Conservation (phyloP, 106 monocot genomes). For the Dactylorhiza incarnata region DNA sequence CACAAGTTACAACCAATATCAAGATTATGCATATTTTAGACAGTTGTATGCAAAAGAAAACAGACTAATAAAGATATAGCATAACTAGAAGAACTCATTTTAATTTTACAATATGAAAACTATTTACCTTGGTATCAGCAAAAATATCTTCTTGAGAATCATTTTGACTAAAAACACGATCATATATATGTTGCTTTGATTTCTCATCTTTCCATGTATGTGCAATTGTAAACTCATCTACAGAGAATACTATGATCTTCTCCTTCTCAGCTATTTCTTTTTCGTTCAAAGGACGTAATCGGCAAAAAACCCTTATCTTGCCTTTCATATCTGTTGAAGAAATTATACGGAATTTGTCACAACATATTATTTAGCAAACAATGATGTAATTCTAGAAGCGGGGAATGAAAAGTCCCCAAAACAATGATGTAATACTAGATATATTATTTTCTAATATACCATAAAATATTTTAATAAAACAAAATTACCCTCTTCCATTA, state of each 20-base stretch:
- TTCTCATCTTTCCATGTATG: slow-evolving; percentile 99
- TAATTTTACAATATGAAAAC: not conserved
- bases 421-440: no score
- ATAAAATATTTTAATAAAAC: no score
- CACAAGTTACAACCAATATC: not conserved
- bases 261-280: slow-evolving; percentile 70
- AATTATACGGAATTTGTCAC: not conserved
- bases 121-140: slow-evolving; percentile 88
- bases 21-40: not conserved
- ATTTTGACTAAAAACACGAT: slow-evolving; percentile 73
- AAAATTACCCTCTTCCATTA: no score
- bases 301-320: slow-evolving; percentile 90
- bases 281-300: slow-evolving; percentile 73
- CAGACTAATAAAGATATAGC: not conserved
- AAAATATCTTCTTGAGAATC: slow-evolving; percentile 92
- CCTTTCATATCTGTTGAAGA: slow-evolving; percentile 88
- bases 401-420: not conserved
- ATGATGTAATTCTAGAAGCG: not conserved
- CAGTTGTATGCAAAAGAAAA: not conserved
- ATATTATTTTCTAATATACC: no score
- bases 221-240: slow-evolving; percentile 91
- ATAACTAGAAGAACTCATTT: not conserved
- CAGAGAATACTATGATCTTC: slow-evolving; percentile 30
- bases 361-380: not conserved
- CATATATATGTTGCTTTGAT: slow-evolving; percentile 84